phyloP scores from a whole-genome alignment of 164 flowering plant species.

The Dillenia suffruticosa region DNA sequence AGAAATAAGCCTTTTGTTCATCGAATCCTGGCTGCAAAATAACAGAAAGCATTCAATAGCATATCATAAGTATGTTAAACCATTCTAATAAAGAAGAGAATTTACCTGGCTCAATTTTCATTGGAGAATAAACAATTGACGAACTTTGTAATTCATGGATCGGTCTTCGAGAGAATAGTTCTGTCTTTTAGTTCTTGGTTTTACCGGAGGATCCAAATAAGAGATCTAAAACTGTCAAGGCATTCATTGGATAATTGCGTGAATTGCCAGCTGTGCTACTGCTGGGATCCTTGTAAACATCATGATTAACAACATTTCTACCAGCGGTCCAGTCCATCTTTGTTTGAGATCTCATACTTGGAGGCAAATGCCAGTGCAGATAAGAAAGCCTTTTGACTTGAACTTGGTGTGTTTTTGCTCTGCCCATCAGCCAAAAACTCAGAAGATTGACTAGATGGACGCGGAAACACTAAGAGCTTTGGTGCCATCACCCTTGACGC shows the following conservation, averaged over 20 bases:
- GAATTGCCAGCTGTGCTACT: conserved; percentile 9
- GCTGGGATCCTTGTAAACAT: too few relatives aligned
- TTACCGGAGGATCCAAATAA: conserved; percentile 17
- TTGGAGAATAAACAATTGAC: too few relatives aligned
- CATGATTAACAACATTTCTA: too few relatives aligned
- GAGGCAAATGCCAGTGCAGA: conserved; percentile 52
- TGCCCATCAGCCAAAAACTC: conserved; percentile 10
- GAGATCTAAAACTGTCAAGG: conserved; percentile 24
- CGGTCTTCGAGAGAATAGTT: too few relatives aligned
- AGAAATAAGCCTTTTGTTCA: too few relatives aligned
- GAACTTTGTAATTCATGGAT: too few relatives aligned
- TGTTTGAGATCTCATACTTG: conserved; percentile 25
- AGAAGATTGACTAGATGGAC: conserved; percentile 15
- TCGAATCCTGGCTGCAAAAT: too few relatives aligned
- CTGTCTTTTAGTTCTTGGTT: too few relatives aligned
- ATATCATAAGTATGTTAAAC: too few relatives aligned
- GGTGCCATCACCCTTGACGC: conserved; percentile 12
- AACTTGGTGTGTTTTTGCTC: conserved; percentile 15
- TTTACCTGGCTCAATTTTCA: too few relatives aligned
- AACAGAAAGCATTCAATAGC: too few relatives aligned
- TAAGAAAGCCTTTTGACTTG: conserved; percentile 18
- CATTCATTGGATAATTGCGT: conserved; percentile 7
- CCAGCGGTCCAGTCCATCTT: conserved; percentile 11
- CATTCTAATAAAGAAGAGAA: too few relatives aligned
- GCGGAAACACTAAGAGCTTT: conserved; percentile 9